A percentile compares a stretch with the other conserved stretches of the same genome.
Evolutionary conservation across 768 basidiomycete species (phyloP).

Genomic region (Boletus coccyginus): DNA sequence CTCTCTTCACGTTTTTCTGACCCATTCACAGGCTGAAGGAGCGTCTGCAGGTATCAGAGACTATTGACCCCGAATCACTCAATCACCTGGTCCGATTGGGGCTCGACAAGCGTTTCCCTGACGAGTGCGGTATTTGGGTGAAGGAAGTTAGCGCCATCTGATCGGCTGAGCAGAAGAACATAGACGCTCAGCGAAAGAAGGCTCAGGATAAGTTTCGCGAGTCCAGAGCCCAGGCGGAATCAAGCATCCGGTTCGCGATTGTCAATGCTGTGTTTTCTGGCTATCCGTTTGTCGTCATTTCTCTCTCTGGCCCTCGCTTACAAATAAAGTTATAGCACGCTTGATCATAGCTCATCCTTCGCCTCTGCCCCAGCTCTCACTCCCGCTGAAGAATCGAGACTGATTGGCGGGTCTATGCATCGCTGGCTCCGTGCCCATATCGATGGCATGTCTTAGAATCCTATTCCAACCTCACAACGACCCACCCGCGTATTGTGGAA

Average conservation of each 20-base stretch:
- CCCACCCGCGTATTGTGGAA: constrained; percentile 20
- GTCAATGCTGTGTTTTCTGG: constrained; percentile 27
- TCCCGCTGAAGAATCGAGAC: constrained; percentile 9
- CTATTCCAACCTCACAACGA: constrained; percentile 13
- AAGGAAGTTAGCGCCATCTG: constrained; percentile 11
- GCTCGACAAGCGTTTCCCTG: constrained; percentile 28
- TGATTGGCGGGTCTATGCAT: constrained; percentile 25
- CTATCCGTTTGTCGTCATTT: constrained; percentile 18
- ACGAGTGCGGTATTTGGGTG: constrained; percentile 23
- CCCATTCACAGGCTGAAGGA: constrained; percentile 20
- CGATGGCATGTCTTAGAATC: constrained; percentile 6
- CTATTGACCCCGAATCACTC: constrained; percentile 26
- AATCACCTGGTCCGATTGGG: constrained; percentile 30
- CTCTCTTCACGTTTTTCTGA: not conserved
- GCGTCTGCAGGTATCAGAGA: constrained; percentile 24
- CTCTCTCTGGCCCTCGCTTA: not conserved
- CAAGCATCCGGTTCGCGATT: constrained; percentile 22
- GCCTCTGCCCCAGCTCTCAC: constrained; percentile 10
- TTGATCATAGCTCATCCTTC: constrained; percentile 19
- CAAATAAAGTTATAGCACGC: constrained; percentile 4
- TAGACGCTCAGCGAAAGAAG: constrained; percentile 9
- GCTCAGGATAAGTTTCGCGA: constrained; percentile 9
- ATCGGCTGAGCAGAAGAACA: not conserved
- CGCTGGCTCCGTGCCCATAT: not conserved
- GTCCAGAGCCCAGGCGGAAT: constrained; percentile 14